phyloP scores from a whole-genome alignment of 768 basidiomycete genomes.

The Russula virescens region DNA sequence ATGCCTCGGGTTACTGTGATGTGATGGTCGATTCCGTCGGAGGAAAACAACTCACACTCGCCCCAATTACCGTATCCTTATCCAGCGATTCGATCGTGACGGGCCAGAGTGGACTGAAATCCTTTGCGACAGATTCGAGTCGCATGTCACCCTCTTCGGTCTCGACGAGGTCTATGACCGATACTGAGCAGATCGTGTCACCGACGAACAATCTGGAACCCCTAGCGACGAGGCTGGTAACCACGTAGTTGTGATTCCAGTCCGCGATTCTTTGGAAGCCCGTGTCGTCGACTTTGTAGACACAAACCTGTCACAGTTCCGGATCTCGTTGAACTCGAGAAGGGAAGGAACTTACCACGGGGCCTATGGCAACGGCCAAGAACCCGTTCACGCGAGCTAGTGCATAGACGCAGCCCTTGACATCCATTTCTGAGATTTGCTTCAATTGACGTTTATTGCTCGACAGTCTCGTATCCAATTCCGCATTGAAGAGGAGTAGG shows the following conservation, averaged over 20 bases:
- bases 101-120: constrained; percentile 75
- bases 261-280: constrained; percentile 42
- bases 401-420: constrained; percentile 66
- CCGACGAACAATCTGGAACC: constrained; percentile 59
- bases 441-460: constrained; percentile 25
- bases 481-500: constrained; percentile 49
- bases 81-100: constrained; percentile 55
- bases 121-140: constrained; percentile 50
- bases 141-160: constrained; percentile 35
- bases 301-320: constrained; percentile 23
- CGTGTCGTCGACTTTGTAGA: constrained; percentile 40
- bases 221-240: constrained; percentile 57
- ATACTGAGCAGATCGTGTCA: constrained; percentile 76
- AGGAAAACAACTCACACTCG: constrained; percentile 52
- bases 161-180: constrained; percentile 48
- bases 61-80: constrained; percentile 55
- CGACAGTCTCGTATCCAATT: constrained; percentile 26
- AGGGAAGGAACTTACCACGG: constrained; percentile 46
- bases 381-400: constrained; percentile 43
- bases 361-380: constrained; percentile 68
- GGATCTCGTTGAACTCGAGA: neutral
- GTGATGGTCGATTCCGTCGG: neutral
- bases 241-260: constrained; percentile 82
- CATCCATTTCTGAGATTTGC: constrained; percentile 40
- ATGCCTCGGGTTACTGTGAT: neutral